phyloP scores from a whole-genome alignment of 2,329 filamentous ascomycete species.

The Colletotrichum costaricense region DNA sequence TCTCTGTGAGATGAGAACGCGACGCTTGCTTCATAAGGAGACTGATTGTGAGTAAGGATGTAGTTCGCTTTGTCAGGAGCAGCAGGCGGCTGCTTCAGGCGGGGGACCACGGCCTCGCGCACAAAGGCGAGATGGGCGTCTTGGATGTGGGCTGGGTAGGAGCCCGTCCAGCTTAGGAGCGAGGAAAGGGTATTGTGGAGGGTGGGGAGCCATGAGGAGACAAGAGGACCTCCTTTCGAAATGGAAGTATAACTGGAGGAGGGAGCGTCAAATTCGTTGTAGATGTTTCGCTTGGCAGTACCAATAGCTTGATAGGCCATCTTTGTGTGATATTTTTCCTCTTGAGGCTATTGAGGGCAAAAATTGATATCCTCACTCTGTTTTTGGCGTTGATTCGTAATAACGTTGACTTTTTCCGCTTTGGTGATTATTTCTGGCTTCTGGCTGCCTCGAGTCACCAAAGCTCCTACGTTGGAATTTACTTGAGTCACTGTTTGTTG shows the following conservation, averaged over 20 bases:
- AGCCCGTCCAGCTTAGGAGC: constrained; percentile 16
- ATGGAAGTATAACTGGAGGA: not conserved
- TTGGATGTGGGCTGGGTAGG: constrained; percentile 9
- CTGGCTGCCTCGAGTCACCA: not conserved
- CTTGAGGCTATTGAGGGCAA: not conserved
- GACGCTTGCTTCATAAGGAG: constrained; percentile 19
- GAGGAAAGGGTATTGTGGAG: constrained; percentile 1
- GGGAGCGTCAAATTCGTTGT: constrained; percentile 6
- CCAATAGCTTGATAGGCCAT: not conserved
- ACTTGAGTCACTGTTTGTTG: not conserved
- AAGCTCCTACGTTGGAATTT: not conserved
- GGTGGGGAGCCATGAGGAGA: constrained; percentile 15
- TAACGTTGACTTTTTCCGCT: not conserved
- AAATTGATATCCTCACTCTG: not conserved
- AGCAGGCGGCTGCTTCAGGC: constrained; percentile 14
- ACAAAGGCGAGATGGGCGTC: constrained; percentile 20
- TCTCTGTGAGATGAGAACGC: constrained; percentile 9
- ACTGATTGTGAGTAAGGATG: constrained; percentile 14
- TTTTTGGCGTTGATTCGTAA: not conserved
- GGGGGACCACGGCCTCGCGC: constrained; percentile 3
- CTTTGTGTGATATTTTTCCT: not conserved
- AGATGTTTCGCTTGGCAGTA: not conserved
- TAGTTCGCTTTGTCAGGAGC: constrained; percentile 8
- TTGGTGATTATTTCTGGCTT: not conserved
- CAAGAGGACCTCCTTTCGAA: not conserved